Base-by-base conservation (phyloP, 306 rosid species). In the Urtica urens region DNA sequence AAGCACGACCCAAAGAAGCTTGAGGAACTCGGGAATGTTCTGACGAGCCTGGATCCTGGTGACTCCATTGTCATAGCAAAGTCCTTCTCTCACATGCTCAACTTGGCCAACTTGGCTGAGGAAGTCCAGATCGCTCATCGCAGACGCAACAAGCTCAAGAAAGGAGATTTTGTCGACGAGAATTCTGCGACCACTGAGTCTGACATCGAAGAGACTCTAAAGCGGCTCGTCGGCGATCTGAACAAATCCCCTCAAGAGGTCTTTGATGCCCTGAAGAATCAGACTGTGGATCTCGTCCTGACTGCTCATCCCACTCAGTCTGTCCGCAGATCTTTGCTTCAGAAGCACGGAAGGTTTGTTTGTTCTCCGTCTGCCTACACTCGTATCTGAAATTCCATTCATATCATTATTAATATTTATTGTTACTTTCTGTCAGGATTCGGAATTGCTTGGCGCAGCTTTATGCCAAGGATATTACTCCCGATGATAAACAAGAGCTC, bases 241-340 rank as follows among this genome's bases (percentile, higher is more conserved):
- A 82, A 82, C 41, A 90, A 90, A 61, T 72, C 99, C 6, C 99
- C 99, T 52, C 85, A 85, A 46, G 94, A 90, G 67, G 95, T 90
- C 62, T 85, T 85, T 51, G 99, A 90, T 75, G 99, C 94, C 21
- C 66, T 92, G 51, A 92, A 92, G 66, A 92, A 82, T 67, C 99
- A 92, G 74, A 92, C 99, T 17, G 77, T 92, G 15, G 99, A 92
- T 71, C 71, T 92, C 60, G 99, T 92, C 63, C 81, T 92, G 38
- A 92, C 99, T 27, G 99, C 99, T 39, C 99, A 92, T 71, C 99
- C 99, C 43, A 92, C 99, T 38, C 99, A 92, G 71, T 85, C 99
- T 0, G 65, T 92, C 41, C 96, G 99, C 37, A 67, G 99, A 63
- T 92, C 99, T 27, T 86, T 92, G 69, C 99, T 92, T 73, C 96